These are phyloP conservation scores for Boletus rex-veris DNA, from an alignment of 768 basidiomycete genomes.

Conservation along the genomic window DNA sequence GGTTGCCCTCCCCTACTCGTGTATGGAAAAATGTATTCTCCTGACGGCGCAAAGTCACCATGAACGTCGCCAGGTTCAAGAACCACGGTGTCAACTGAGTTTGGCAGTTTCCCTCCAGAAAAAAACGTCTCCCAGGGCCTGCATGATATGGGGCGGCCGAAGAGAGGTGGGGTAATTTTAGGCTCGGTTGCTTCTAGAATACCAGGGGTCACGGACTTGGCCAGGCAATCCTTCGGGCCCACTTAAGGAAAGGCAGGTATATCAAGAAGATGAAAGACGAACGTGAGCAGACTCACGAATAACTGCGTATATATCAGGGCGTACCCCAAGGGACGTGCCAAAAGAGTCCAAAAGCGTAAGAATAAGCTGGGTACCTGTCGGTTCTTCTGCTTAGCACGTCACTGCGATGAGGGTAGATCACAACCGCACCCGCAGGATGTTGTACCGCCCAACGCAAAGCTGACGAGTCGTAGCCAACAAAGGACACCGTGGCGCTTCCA, in stretches of 20 bases:
- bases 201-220: slow-evolving; percentile 24
- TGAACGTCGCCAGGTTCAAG: slow-evolving; percentile 38
- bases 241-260: slow-evolving; percentile 9
- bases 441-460: slow-evolving; percentile 37
- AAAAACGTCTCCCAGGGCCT: slow-evolving; percentile 45
- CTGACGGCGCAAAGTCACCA: slow-evolving; percentile 36
- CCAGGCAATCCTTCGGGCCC: slow-evolving; percentile 29
- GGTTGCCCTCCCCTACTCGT: slow-evolving; percentile 38
- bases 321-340: slow-evolving; percentile 41
- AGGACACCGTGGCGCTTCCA: slow-evolving; percentile 33
- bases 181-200: slow-evolving; percentile 22
- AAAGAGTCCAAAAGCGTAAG: slow-evolving; percentile 44
- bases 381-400: background rate
- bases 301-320: slow-evolving; percentile 35
- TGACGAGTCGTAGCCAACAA: slow-evolving; percentile 33
- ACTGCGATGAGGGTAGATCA: background rate
- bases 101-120: slow-evolving; percentile 43
- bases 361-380: slow-evolving; percentile 41
- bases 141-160: slow-evolving; percentile 22
- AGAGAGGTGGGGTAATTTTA: background rate
- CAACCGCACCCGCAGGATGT: slow-evolving; percentile 39
- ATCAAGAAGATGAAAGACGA: background rate
- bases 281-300: slow-evolving; percentile 26
- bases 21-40: slow-evolving; percentile 38
- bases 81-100: slow-evolving; percentile 39